phyloP scores from a whole-genome alignment of 164 flowering plant species.

The Liriodendron chinense region DNA sequence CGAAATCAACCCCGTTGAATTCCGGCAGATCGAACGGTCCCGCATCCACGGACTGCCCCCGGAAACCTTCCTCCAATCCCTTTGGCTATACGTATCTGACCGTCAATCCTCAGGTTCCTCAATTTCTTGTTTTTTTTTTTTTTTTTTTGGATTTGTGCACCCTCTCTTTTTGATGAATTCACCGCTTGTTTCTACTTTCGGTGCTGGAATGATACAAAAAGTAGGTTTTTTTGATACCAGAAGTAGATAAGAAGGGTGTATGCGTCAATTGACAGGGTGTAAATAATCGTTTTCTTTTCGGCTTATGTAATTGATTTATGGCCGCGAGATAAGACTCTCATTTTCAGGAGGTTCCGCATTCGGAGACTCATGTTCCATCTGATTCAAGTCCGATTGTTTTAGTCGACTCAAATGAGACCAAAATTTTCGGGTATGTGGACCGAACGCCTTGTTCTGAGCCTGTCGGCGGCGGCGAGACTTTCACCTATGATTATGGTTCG shows the following conservation, averaged over 20 bases:
- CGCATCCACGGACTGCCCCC: slow-evolving; percentile 18
- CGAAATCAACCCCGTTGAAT: slow-evolving; percentile 24
- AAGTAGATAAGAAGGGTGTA: neutral
- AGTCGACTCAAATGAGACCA: slow-evolving; percentile 33
- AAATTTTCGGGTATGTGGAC: slow-evolving; percentile 52
- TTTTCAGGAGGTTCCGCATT: slow-evolving; percentile 6
- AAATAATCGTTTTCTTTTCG: neutral
- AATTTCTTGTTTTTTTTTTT: neutral
- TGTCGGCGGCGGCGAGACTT: slow-evolving; percentile 12
- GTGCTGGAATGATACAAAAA: neutral
- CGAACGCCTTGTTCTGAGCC: slow-evolving; percentile 32
- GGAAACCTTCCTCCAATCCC: slow-evolving; percentile 16
- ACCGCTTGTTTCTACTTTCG: neutral
- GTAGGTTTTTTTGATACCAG: neutral
- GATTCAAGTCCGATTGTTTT: slow-evolving; percentile 33
- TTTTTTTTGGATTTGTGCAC: neutral
- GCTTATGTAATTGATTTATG: neutral
- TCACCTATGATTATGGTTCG: slow-evolving; percentile 47
- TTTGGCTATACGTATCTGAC: slow-evolving; percentile 37
- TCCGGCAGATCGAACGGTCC: slow-evolving; percentile 16
- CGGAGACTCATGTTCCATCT: neutral
- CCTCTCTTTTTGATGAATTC: neutral
- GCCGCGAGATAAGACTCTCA: neutral
- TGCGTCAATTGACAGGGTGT: neutral
- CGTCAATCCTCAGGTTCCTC: slow-evolving; percentile 31